Evolutionary conservation across 768 basidiomycete species (phyloP).

Genomic region (Mycena belliarum): DNA sequence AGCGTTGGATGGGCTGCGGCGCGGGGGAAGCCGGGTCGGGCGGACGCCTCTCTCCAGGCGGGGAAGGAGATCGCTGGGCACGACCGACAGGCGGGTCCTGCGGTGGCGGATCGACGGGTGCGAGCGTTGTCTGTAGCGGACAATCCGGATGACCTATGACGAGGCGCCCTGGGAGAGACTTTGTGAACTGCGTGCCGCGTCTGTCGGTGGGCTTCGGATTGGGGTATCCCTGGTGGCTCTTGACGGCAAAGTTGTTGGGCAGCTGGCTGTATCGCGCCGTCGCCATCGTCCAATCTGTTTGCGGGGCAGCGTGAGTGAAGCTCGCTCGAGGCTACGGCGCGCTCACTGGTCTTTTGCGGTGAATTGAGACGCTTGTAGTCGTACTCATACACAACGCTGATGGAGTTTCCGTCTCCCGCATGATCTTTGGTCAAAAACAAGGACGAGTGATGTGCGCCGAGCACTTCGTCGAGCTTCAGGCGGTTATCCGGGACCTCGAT

Average conservation of each 20-base stretch:
- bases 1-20: not conserved
- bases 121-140: too few relatives aligned
- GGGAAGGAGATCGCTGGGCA: not conserved
- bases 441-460: slow-evolving; percentile 10
- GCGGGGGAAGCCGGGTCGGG: not conserved
- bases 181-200: not conserved
- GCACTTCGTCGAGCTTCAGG: not conserved
- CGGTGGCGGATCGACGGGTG: not conserved
- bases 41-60: not conserved
- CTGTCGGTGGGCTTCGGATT: not conserved
- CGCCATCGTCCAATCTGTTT: not conserved
- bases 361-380: slow-evolving; percentile 1
- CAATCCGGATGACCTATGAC: slow-evolving; percentile 1
- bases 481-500: not conserved
- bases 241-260: not conserved
- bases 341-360: not conserved
- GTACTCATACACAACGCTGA: not conserved
- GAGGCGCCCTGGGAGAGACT: slow-evolving; percentile 1
- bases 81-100: not conserved
- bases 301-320: too few relatives aligned
- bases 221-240: not conserved
- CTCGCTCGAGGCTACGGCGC: too few relatives aligned
- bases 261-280: not conserved
- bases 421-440: not conserved
- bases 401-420: not conserved